Base-by-base conservation (phyloP, 2,329 filamentous ascomycete species). In the Seiridium unicorne region DNA sequence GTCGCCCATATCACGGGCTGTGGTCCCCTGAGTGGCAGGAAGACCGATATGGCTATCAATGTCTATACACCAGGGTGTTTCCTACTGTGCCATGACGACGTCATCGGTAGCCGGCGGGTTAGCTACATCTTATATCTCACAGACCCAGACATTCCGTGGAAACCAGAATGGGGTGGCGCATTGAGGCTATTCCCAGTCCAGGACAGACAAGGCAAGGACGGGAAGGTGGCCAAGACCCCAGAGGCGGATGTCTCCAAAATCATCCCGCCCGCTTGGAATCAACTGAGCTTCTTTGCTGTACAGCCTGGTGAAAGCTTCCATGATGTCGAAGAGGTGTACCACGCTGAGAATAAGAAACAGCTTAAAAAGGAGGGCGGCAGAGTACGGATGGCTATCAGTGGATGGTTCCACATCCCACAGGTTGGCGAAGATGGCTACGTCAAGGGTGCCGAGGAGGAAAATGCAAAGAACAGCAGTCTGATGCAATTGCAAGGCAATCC, bases 31-130 rank as follows among this genome's bases (percentile, higher is more conserved):
- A 97, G 92, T 69, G 95, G 93, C 2, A 86, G 86, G 75, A 99
- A 98, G 82, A 98, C 95, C 18, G 95, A 99, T 76, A 97, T 99
- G 93, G 95, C 95, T 61, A 96, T 99, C 81, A 99, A 99, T 73
- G 89, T 99, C 55, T 99, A 99, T 76, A 97, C 93, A 0, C 94
- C 95, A 4, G 94, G 95, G 46, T 98, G 94, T 73, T 96, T 96
- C 74, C 83, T 99, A 34, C 83, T 99, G 36, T 98, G 95, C 77
- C 95, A 99, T 72, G 95, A 99, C 81, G 95, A 99, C 77, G 95
- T 99, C 62, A 99, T 99, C 74, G 95, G 95, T n/a, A 97, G 90
- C 71, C 86, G 95, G 62, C 89, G 93, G 65, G 89, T 99, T 69
- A 97, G 93, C 81, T 99, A 97, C 75, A 99, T 99, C 66, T 82